phyloP scores from a whole-genome alignment of 352 stramenopile genomes.

The Phytophthora aleatoria region DNA sequence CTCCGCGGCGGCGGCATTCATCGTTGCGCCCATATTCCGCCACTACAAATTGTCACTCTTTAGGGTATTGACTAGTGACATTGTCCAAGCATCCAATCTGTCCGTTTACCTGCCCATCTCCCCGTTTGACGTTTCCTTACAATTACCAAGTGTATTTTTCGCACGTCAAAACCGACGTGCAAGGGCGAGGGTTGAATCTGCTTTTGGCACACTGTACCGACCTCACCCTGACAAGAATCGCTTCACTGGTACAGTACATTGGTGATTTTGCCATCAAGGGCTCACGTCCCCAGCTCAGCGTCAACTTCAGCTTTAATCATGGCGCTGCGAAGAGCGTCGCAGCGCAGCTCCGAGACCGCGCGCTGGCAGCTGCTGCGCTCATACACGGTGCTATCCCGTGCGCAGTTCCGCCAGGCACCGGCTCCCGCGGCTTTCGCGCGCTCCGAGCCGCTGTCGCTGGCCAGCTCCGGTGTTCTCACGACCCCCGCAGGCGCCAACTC shows the following conservation, averaged over 20 bases:
- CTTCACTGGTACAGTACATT: constrained; percentile 11
- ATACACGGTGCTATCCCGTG: constrained; percentile 59
- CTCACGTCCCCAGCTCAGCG: constrained; percentile 12
- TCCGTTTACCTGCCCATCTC: constrained; percentile 21
- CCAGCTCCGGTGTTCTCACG: constrained; percentile 18
- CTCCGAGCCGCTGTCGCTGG: constrained; percentile 26
- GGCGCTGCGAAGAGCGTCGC: constrained; percentile 24
- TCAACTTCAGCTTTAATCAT: constrained; percentile 8
- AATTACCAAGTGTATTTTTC: constrained; percentile 16
- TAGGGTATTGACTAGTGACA: constrained; percentile 1
- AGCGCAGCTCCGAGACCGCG: constrained; percentile 6
- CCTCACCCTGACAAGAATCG: background rate
- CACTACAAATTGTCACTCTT: background rate
- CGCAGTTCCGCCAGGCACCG: constrained; percentile 60
- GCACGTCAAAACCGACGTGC: constrained; percentile 26
- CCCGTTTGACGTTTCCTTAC: constrained; percentile 7
- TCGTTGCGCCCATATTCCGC: constrained; percentile 5
- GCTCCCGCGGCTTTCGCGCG: constrained; percentile 44
- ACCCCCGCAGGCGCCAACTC: constrained; percentile 28
- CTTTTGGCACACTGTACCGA: constrained; percentile 10
- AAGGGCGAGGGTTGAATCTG: constrained; percentile 21
- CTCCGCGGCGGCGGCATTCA: constrained; percentile 7
- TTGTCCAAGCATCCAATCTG: constrained; percentile 17
- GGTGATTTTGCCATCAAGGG: constrained; percentile 19
- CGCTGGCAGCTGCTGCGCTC: constrained; percentile 35